Evolutionary conservation across 2,329 filamentous ascomycete genomes (phyloP).

Genomic region (Aspergillus nomiae): DNA sequence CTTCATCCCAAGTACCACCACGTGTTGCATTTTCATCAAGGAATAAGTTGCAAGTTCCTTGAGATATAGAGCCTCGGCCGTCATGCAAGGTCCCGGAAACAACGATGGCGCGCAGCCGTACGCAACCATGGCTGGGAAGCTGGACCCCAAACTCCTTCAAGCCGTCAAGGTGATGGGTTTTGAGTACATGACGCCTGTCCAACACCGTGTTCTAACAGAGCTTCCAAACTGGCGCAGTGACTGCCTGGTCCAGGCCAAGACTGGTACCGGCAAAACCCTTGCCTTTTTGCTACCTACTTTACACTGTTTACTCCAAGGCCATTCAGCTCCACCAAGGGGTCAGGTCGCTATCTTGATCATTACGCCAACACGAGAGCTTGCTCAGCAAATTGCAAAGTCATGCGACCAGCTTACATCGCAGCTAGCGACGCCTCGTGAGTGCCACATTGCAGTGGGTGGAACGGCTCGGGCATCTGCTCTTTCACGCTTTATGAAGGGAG

Average conservation of each 20-base stretch:
- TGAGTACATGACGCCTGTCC: slow-evolving; percentile 55
- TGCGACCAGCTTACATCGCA: slow-evolving; percentile 47
- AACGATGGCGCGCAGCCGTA: slow-evolving; percentile 30
- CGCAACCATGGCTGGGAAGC: slow-evolving; percentile 36
- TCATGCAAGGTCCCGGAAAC: slow-evolving; percentile 10
- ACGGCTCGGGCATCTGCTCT: slow-evolving; percentile 32
- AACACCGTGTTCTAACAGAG: slow-evolving; percentile 55
- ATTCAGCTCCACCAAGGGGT: slow-evolving; percentile 29
- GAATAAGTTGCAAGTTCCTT: background rate
- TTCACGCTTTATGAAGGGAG: slow-evolving; percentile 30
- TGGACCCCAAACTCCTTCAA: slow-evolving; percentile 35
- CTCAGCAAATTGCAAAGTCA: slow-evolving; percentile 53
- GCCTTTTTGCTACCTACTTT: slow-evolving; percentile 52
- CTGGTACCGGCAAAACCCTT: slow-evolving; percentile 54
- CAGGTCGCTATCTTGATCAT: slow-evolving; percentile 51
- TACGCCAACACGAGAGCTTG: slow-evolving; percentile 53
- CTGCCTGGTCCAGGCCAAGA: slow-evolving; percentile 57
- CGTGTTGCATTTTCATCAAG: background rate
- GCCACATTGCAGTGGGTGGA: slow-evolving; percentile 49
- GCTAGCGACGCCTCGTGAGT: slow-evolving; percentile 41
- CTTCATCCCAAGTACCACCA: background rate
- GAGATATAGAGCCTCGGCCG: background rate
- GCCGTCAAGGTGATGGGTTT: slow-evolving; percentile 37
- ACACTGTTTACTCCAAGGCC: slow-evolving; percentile 45
- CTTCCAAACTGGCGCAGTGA: slow-evolving; percentile 53